These are phyloP conservation scores for Yarrowia deformans DNA, from an alignment of 805 yeast species.

Conservation along the genomic window DNA sequence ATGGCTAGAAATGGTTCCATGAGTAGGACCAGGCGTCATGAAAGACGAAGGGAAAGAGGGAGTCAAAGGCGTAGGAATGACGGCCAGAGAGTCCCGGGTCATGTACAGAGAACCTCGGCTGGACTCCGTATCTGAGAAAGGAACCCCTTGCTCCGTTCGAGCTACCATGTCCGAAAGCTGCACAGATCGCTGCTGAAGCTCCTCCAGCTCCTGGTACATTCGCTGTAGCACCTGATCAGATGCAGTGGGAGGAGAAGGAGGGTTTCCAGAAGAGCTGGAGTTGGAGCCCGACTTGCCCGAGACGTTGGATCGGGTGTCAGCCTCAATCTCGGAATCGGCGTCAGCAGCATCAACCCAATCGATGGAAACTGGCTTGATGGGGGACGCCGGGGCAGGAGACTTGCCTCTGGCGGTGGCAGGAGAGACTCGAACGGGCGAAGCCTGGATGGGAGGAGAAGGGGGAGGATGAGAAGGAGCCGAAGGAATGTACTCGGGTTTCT, in stretches of 20 bases:
- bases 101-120: slow-evolving; percentile 10
- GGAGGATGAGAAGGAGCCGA: slow-evolving; percentile 34
- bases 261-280: slow-evolving; percentile 20
- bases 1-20: slow-evolving; percentile 9
- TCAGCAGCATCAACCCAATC: slow-evolving; percentile 17
- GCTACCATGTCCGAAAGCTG: slow-evolving; percentile 42
- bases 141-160: slow-evolving; percentile 18
- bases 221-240: slow-evolving; percentile 43
- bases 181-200: slow-evolving; percentile 43
- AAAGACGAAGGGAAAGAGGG: slow-evolving; percentile 30
- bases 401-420: not conserved
- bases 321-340: not conserved
- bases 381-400: slow-evolving; percentile 1
- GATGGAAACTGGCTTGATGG: not conserved
- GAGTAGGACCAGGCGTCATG: slow-evolving; percentile 13
- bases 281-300: slow-evolving; percentile 1
- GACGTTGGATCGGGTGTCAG: not conserved
- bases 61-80: slow-evolving; percentile 21
- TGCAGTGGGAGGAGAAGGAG: slow-evolving; percentile 20
- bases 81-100: slow-evolving; percentile 14
- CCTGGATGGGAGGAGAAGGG: slow-evolving; percentile 6
- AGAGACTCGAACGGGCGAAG: not conserved
- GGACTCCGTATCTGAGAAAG: slow-evolving; percentile 16
- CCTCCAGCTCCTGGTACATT: slow-evolving; percentile 45
- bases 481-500: slow-evolving; percentile 5